Evolutionary conservation across 805 yeast genomes (phyloP).

Genomic region (Pichia cephalocereana): DNA sequence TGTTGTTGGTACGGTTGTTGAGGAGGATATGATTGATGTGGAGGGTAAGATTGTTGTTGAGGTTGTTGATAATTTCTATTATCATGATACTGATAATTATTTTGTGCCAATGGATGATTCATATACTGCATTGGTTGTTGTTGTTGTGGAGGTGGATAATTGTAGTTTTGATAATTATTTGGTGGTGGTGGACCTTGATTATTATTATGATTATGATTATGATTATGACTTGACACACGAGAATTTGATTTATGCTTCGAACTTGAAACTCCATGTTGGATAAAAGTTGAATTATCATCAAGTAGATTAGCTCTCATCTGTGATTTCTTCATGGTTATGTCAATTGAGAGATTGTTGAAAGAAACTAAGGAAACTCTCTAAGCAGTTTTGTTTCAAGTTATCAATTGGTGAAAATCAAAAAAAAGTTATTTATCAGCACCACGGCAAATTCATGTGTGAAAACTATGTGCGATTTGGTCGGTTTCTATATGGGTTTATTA

Average conservation of each 20-base stretch:
- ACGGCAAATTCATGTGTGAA: no score
- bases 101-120: background rate
- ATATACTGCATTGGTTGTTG: background rate
- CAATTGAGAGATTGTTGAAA: background rate
- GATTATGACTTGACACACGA: background rate
- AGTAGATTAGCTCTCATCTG: slow-evolving; percentile 19
- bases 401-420: no score
- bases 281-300: slow-evolving; percentile 10
- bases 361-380: background rate
- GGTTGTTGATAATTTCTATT: slow-evolving; percentile 1
- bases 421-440: no score
- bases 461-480: no score
- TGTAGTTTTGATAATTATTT: background rate
- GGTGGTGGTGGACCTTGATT: background rate
- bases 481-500: no score
- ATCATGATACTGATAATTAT: background rate
- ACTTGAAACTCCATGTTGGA: background rate
- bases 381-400: no score
- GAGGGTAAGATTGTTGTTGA: background rate
- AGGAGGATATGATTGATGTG: background rate
- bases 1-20: background rate
- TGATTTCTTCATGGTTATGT: slow-evolving; percentile 12
- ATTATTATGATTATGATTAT: background rate
- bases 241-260: background rate
- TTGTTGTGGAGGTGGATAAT: background rate